A percentile compares a stretch with the other conserved stretches of the same genome.
These are phyloP conservation scores for Coelastrella sp. DNA, from an alignment of 139 green algal species.

Conservation along the genomic window DNA sequence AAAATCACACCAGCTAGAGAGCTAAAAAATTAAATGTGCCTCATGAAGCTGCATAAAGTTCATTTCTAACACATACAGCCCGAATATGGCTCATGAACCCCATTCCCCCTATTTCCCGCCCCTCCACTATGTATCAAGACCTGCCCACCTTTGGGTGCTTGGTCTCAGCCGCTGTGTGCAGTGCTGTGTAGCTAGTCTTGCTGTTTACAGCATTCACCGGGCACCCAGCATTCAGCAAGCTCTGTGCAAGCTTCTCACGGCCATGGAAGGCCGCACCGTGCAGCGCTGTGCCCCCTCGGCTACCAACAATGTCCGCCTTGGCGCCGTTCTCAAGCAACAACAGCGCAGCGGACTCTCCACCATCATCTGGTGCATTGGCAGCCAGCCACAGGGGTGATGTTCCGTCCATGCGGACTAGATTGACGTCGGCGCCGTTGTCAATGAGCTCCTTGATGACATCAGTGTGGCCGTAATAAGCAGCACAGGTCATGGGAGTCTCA, in stretches of 20 bases:
- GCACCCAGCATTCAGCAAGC: conserved; percentile 15
- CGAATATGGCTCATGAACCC: too few relatives aligned
- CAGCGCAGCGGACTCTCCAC: conserved; percentile 24
- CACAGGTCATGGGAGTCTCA: conserved; percentile 42
- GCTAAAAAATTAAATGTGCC: too few relatives aligned
- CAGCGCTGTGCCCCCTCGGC: conserved; percentile 22
- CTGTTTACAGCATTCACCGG: conserved; percentile 43
- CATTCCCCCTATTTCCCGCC: too few relatives aligned
- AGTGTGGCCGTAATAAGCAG: conserved; percentile 41
- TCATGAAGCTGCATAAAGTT: too few relatives aligned
- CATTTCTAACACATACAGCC: too few relatives aligned
- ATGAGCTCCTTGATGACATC: conserved; percentile 44
- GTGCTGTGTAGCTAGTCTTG: conserved; percentile 45
- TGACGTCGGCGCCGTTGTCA: conserved; percentile 34
- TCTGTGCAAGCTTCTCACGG: conserved; percentile 14
- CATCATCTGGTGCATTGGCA: conserved; percentile 34
- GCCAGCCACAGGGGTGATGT: conserved; percentile 42
- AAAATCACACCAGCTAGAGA: background rate
- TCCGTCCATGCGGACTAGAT: conserved; percentile 43
- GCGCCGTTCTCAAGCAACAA: conserved; percentile 25
- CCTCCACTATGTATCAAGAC: background rate
- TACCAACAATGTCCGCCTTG: conserved; percentile 32
- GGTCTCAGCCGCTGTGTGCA: conserved; percentile 42
- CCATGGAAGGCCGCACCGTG: conserved; percentile 41
- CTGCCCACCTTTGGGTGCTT: conserved; percentile 31